Evolutionary conservation across 2,329 filamentous ascomycete genomes (phyloP).

Genomic region (Clonostachys chloroleuca): DNA sequence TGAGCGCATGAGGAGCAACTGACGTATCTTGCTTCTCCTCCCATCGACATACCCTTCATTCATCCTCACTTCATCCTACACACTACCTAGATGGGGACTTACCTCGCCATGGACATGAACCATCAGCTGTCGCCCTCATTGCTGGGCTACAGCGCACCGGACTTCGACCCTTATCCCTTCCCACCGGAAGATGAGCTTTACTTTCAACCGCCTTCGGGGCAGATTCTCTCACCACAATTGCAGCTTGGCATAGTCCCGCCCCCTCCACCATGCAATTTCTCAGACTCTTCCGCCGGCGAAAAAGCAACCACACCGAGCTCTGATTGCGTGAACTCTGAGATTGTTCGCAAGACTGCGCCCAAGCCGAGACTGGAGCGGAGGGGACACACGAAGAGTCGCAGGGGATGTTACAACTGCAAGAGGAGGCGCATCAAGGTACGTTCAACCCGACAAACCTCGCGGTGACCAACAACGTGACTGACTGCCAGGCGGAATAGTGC

Average conservation of each 20-base stretch:
- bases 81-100: too few relatives aligned
- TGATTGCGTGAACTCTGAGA: neutral
- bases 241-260: too few relatives aligned
- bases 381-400: constrained; percentile 62
- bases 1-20: too few relatives aligned
- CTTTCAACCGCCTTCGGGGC: neutral
- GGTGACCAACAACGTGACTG: neutral
- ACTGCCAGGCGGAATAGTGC: constrained; percentile 35
- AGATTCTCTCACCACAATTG: neutral
- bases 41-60: too few relatives aligned
- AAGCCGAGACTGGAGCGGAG: constrained; percentile 46
- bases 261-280: neutral
- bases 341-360: constrained; percentile 7
- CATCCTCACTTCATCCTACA: too few relatives aligned
- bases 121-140: constrained; percentile 1
- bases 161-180: constrained; percentile 3
- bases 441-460: too few relatives aligned
- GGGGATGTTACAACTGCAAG: constrained; percentile 66
- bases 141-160: neutral
- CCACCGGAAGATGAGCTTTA: neutral
- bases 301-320: neutral
- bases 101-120: constrained; percentile 1
- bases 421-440: constrained; percentile 58
- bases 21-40: too few relatives aligned
- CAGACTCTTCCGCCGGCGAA: neutral